A percentile compares a stretch with the other conserved stretches of the same genome.
Evolutionary conservation across 345 rosid genomes (phyloP).

Genomic region (Heritiera fomes): DNA sequence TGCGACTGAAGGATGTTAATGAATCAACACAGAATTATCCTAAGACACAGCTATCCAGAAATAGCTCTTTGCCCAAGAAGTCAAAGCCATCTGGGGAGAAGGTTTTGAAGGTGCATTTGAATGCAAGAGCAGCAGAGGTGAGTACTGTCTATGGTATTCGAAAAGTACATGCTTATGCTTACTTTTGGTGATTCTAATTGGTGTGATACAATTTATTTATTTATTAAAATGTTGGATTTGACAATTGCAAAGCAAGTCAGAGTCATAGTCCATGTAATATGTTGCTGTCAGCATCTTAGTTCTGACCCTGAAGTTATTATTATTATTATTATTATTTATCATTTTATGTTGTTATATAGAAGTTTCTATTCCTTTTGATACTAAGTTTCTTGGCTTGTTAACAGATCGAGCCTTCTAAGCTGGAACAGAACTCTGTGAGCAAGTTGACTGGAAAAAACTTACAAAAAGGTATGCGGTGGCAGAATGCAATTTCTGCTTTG

Average conservation of each 20-base stretch:
- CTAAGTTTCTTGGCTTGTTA: conserved; percentile 7
- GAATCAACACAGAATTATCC: conserved; percentile 36
- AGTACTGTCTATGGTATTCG: conserved; percentile 21
- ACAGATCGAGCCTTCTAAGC: conserved; percentile 45
- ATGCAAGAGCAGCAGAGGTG: conserved; percentile 38
- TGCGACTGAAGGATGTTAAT: conserved; percentile 28
- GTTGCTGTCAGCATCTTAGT: background rate
- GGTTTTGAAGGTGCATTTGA: conserved; percentile 24
- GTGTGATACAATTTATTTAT: background rate
- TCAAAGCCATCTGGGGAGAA: conserved; percentile 33
- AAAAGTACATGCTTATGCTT: background rate
- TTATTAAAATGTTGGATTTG: background rate
- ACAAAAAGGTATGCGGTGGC: conserved; percentile 60
- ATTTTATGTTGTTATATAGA: background rate
- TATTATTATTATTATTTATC: background rate
- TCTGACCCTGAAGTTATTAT: background rate
- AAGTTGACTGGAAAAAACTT: conserved; percentile 29
- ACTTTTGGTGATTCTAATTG: background rate
- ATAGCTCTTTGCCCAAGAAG: conserved; percentile 32
- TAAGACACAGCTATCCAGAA: conserved; percentile 38
- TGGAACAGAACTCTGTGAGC: conserved; percentile 27
- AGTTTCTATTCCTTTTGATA: background rate
- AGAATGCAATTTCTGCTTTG: conserved; percentile 40
- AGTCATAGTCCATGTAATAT: background rate
- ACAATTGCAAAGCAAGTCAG: background rate